Evolutionary conservation across 495 filamentous ascomycete species (phyloP), one percentile per base, ranked within the genome.

Genomic region (Letharia columbiana): DNA sequence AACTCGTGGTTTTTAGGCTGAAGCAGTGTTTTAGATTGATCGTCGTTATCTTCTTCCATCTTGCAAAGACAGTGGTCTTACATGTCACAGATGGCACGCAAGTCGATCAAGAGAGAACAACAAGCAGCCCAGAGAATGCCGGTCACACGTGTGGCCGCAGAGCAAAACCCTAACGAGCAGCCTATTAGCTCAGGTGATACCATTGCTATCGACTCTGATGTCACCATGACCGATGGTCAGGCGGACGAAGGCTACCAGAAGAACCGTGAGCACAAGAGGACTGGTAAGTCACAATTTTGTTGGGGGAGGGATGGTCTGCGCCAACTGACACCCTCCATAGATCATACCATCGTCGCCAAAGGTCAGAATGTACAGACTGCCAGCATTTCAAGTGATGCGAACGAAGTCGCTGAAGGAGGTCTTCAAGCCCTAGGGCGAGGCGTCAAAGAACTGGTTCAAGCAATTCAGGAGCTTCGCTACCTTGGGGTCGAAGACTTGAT

Each of bases 401-500:
- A 28, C 23, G 23, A 28, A 28, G 44, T 31, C 28, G 44, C 44
- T 0, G 65, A 69, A 11, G 52, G 15, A 18, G 66, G 69, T 0
- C 68, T 83, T 0, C 71, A 78, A 4, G 28, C 74, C 1, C 65
- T 82, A 31, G 70, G 74, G 0, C 62, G 76, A 3, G 76, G 77
- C 12, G 80, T 83, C 68, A 77, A 77, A 41, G 65, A 64, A 2
- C 67, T 83, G 7, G 76, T 83, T 0, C 76, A 72, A n/a, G 77
- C 74, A n/a, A 78, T 83, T 0, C 79, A 81, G 63, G 74, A 76
- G 23, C 69, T 83, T 0, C 74, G 78, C 12, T 75, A 81, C 44
- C 69, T 83, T 3, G 81, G 81, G 0, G 80, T 83, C 11, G 81
- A 83, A 39, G 76, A 81, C 52, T 81, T 80, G 37, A 80, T 86